Evolutionary conservation across 1,139 yeast genomes (phyloP), one percentile per base, ranked within the genome.

Genomic region (Candida anutae): DNA sequence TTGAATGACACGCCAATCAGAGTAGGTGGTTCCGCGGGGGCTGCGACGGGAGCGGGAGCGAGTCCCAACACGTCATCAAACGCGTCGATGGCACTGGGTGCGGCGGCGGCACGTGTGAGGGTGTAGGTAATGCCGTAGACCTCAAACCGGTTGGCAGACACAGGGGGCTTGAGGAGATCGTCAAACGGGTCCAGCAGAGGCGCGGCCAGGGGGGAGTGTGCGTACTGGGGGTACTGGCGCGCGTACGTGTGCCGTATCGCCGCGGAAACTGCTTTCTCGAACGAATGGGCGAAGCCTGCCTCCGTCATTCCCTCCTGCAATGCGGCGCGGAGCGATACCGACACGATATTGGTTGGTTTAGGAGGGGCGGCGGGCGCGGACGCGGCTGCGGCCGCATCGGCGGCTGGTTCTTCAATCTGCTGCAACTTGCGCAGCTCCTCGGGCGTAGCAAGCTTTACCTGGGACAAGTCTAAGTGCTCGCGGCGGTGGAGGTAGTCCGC

Each of bases 381-480:
- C 10, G 32, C 33, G n/a, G 26, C 28, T 12, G 26, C 35, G 8
- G 26, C 28, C 3, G 40, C 37, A n/a, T 33, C 42, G 15, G 37
- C 44, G 29, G 42, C 43, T 28, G 49, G 42, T 21, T 46, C 42
- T 13, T 22, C 24, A n/a, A 22, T 22, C n/a, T 24, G 22, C 16
- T 30, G 24, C 13, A 37, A 30, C 28, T 36, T 39, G 19, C 25
- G 23, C 11, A 33, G 28, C 25, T 38, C 39, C 16, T 40, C 43
- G 6, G 74, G 62, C 24, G 58, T 55, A 9, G 72, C 68, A 33
- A 74, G 41, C 34, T 73, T 70, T 39, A 88, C 76, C 51, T 81
- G 74, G 23, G 85, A 71, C 33, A 90, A 65, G 50, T 90, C 97
- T 39, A 88, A 63, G 43, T 77, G 82, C 39, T 74, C 69, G 38